Evolutionary conservation across 1,139 yeast genomes (phyloP).

Genomic region (Blastobotrys apis): DNA sequence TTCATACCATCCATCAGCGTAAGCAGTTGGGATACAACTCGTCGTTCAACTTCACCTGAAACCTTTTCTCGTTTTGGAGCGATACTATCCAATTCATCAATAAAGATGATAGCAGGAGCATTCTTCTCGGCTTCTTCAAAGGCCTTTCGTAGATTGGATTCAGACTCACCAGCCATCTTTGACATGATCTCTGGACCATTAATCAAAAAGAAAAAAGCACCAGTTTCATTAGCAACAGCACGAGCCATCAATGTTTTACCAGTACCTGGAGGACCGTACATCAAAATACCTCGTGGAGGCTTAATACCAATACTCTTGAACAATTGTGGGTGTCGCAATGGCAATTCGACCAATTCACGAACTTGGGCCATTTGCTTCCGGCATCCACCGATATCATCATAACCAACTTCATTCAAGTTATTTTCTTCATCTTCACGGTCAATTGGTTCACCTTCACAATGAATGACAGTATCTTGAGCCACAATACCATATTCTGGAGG

Average conservation of each 20-base stretch:
- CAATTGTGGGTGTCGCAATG: conserved; percentile 94
- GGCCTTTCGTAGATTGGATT: conserved; percentile 93
- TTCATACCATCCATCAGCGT: conserved; percentile 99
- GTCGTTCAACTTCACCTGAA: conserved; percentile 97
- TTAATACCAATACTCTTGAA: conserved; percentile 96
- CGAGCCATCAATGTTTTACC: conserved; percentile 99
- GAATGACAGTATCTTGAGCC: conserved; percentile 96
- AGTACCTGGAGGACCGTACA: conserved; percentile 99
- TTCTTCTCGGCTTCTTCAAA: conserved; percentile 99
- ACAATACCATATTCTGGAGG: conserved; percentile 97
- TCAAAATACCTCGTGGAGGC: conserved; percentile 94
- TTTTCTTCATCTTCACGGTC: conserved; percentile 98
- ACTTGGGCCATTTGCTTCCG: conserved; percentile 98
- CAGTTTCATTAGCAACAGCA: conserved; percentile 98
- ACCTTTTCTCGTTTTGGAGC: conserved; percentile 99
- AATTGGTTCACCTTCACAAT: conserved; percentile 98
- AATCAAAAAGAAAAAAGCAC: conserved; percentile 95
- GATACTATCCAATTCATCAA: conserved; percentile 97
- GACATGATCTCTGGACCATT: conserved; percentile 99
- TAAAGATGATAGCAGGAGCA: conserved; percentile 94
- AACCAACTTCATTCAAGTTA: conserved; percentile 92
- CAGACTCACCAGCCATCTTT: conserved; percentile 99
- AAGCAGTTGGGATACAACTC: conserved; percentile 95
- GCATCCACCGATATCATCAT: conserved; percentile 98
- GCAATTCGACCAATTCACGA: conserved; percentile 93